phyloP scores from a whole-genome alignment of 2,329 filamentous ascomycete genomes.

The Dichotomopilus funicola region DNA sequence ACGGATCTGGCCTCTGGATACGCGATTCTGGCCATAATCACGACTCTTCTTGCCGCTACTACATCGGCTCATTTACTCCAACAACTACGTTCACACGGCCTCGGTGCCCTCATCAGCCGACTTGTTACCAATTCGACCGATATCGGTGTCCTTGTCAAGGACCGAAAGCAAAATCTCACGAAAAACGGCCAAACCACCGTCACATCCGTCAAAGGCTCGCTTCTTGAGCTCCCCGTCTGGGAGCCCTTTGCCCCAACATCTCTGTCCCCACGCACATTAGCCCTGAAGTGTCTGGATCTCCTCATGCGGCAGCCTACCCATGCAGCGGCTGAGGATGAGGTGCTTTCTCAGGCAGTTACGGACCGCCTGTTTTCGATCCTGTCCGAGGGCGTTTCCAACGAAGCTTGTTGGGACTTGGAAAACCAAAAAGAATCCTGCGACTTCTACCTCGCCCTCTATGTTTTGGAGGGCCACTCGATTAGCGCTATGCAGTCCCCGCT shows the following conservation, averaged over 20 bases:
- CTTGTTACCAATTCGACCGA: conserved; percentile 50
- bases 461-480: conserved; percentile 50
- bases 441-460: conserved; percentile 39
- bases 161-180: conserved; percentile 63
- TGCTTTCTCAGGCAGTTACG: conserved; percentile 44
- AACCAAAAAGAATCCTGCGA: conserved; percentile 31
- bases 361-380: conserved; percentile 44
- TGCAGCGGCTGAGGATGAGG: conserved; percentile 39
- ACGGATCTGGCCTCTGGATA: conserved; percentile 57
- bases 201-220: conserved; percentile 43
- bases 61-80: conserved; percentile 53
- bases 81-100: conserved; percentile 48
- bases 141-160: conserved; percentile 54
- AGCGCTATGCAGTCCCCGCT: conserved; percentile 39
- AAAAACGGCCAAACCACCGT: conserved; percentile 55
- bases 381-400: conserved; percentile 28
- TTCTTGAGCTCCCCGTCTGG: conserved; percentile 56
- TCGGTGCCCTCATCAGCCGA: conserved; percentile 47
- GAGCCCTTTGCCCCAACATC: conserved; percentile 40
- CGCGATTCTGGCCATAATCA: conserved; percentile 55
- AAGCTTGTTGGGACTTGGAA: conserved; percentile 33
- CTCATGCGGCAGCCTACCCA: conserved; percentile 47
- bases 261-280: conserved; percentile 57
- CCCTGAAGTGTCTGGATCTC: conserved; percentile 57
- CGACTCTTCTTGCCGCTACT: conserved; percentile 55